Conservation (phyloP, 208 protist species). For the Hexamita inflata region DNA sequence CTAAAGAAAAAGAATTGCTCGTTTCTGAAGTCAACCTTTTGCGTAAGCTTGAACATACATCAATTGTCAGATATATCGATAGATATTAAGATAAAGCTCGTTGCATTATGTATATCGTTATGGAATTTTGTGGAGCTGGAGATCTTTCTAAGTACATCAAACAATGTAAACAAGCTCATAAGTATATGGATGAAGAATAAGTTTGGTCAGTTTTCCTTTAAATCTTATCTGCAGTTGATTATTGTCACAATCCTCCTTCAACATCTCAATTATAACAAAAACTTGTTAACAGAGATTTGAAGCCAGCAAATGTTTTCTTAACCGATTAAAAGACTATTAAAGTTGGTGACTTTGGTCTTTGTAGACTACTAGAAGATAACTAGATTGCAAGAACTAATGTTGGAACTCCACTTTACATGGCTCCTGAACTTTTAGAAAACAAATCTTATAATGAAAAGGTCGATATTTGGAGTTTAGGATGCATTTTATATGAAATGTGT, state of each 20-base stretch:
- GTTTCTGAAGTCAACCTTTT: conserved; percentile 57
- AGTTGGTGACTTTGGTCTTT: conserved; percentile 13
- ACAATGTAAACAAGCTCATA: neutral
- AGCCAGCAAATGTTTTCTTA: conserved; percentile 53
- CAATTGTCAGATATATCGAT: conserved; percentile 31
- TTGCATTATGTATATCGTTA: conserved; percentile 29
- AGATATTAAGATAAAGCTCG: neutral
- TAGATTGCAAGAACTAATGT: neutral
- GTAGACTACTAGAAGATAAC: neutral
- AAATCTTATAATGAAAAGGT: conserved; percentile 67
- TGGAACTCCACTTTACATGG: conserved; percentile 58
- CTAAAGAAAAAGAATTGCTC: conserved; percentile 62
- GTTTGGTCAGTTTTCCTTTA: conserved; percentile 34
- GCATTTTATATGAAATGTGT: conserved; percentile 48
- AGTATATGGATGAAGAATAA: conserved; percentile 14
- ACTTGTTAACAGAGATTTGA: conserved; percentile 49
- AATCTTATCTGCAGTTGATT: conserved; percentile 29
- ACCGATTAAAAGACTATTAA: conserved; percentile 3
- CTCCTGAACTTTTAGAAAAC: conserved; percentile 69
- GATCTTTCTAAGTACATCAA: conserved; percentile 33
- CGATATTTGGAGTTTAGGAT: conserved; percentile 65
- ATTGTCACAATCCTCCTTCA: conserved; percentile 32
- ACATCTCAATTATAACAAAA: neutral
- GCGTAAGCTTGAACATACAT: neutral
- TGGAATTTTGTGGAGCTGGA: conserved; percentile 41